Conservation (phyloP, 495 filamentous ascomycete genomes). For the Xylaria venustula region DNA sequence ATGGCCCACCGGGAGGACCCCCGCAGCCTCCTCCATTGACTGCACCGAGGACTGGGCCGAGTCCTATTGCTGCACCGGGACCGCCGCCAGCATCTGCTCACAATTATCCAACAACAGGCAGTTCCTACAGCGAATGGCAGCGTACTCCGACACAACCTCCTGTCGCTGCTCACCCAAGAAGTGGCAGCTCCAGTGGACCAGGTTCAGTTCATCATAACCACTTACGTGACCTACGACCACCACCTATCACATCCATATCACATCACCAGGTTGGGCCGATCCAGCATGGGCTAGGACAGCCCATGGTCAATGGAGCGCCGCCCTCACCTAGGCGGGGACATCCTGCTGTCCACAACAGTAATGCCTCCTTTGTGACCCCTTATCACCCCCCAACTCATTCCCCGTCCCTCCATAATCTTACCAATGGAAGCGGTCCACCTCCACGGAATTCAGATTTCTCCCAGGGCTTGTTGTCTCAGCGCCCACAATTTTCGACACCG, state of each 20-base stretch:
- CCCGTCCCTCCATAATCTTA: conserved; percentile 35
- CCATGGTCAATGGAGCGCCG: conserved; percentile 40
- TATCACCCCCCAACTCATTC: conserved; percentile 33
- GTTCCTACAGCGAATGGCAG: conserved; percentile 33
- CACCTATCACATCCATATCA: conserved; percentile 36
- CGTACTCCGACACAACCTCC: conserved; percentile 33
- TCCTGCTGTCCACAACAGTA: conserved; percentile 18
- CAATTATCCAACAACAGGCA: conserved; percentile 39
- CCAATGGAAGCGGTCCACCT: conserved; percentile 32
- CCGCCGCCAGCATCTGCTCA: conserved; percentile 32
- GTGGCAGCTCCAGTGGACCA: conserved; percentile 31
- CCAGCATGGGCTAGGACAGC: conserved; percentile 40
- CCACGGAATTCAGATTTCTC: conserved; percentile 33
- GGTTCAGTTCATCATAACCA: conserved; percentile 39
- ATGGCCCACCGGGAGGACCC: conserved; percentile 18
- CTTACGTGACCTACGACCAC: conserved; percentile 42
- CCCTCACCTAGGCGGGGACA: conserved; percentile 35
- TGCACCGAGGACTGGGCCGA: conserved; percentile 19
- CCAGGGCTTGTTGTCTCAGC: conserved; percentile 34
- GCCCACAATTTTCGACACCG: conserved; percentile 26
- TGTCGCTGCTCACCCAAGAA: conserved; percentile 39
- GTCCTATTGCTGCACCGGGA: conserved; percentile 27
- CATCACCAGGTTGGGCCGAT: conserved; percentile 33
- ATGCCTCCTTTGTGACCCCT: conserved; percentile 18
- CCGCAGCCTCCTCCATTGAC: conserved; percentile 24